Base-by-base conservation (phyloP, 2,329 filamentous ascomycete genomes). In the Hymenoscyphus occultus region DNA sequence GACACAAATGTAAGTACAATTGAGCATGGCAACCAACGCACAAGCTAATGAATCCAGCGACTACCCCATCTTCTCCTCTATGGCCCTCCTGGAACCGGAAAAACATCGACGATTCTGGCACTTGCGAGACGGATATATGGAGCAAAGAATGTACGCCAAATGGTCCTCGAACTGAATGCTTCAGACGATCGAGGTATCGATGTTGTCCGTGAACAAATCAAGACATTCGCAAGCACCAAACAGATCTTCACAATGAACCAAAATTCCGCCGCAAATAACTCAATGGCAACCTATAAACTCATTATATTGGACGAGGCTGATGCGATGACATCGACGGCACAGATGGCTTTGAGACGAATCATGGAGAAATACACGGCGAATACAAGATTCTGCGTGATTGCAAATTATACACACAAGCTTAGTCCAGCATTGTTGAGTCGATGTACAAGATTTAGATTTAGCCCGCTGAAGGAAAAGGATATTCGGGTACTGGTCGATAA, bases 341-440 rank as follows among this genome's bases (percentile, higher is more conserved):
- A 99, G 79, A 99, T 99, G 94, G 95, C 95, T 0, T 82, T 99
- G 63, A 86, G 95, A 68, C 84, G 95, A 59, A 98, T 99, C 75
- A 99, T 99, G 95, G 95, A 99, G 76, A 97, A 97, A 80, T 99
- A 99, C 80, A 99, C 95, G 0, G 91, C 91, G 66, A 99, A 99
- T 80, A 97, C 95, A 2, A 85, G 95, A 61, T 99, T 99, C 80
- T 98, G 94, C 80, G 92, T 99, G 75, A 98, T 99, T 72, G 95
- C 95, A 72, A 99, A 99, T 80, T 99, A 99, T 78, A 95, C 95
- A 39, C 95, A 99, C 81, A 99, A 99, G 78, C 87, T 99, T 48
- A 96, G 92, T 13, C 94, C 95, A 0, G 95, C 95, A 0, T 82
- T 99, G 56, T 82, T 99, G 62, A 98, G 94, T 59, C 84, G 95